Percentiles rank a stretch among this genome's conserved stretches.
phyloP scores from a whole-genome alignment of 352 stramenopile genomes.

The Phytophthora idaei region DNA sequence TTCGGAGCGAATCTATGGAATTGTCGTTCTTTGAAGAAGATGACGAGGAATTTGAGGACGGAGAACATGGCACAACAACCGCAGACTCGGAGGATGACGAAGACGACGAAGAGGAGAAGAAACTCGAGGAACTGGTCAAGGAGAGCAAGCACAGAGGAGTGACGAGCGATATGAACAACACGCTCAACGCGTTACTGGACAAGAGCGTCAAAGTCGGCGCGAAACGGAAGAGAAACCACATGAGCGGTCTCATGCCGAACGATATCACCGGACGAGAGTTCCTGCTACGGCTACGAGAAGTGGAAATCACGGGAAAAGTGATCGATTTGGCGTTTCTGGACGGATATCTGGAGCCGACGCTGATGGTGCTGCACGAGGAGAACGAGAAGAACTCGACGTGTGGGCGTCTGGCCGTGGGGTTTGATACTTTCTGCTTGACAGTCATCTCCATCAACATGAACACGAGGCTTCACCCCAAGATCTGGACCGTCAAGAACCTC shows the following conservation, averaged over 20 bases:
- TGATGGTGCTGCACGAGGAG: slow-evolving; percentile 89
- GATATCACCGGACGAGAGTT: slow-evolving; percentile 81
- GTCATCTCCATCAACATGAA: slow-evolving; percentile 90
- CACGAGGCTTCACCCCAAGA: slow-evolving; percentile 85
- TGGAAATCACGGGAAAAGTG: slow-evolving; percentile 81
- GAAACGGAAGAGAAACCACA: slow-evolving; percentile 76
- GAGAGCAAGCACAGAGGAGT: slow-evolving; percentile 68
- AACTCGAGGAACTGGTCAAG: slow-evolving; percentile 76
- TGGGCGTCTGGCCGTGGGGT: slow-evolving; percentile 71
- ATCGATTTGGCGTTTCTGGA: slow-evolving; percentile 85
- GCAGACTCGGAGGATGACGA: slow-evolving; percentile 69
- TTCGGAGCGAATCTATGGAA: slow-evolving; percentile 79
- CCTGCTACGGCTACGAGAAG: slow-evolving; percentile 67
- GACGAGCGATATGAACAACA: slow-evolving; percentile 70
- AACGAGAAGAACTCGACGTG: slow-evolving; percentile 76
- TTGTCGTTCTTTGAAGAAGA: slow-evolving; percentile 83
- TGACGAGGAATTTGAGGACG: slow-evolving; percentile 76
- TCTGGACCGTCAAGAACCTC: slow-evolving; percentile 85
- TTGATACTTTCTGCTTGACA: slow-evolving; percentile 84
- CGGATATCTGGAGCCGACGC: slow-evolving; percentile 84
- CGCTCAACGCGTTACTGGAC: slow-evolving; percentile 66
- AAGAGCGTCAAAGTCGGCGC: slow-evolving; percentile 84
- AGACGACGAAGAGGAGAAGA: slow-evolving; percentile 82
- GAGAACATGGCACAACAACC: slow-evolving; percentile 31
- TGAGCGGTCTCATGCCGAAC: slow-evolving; percentile 69